phyloP scores from a whole-genome alignment of 1,139 yeast species.

The Eremothecium coryli region DNA sequence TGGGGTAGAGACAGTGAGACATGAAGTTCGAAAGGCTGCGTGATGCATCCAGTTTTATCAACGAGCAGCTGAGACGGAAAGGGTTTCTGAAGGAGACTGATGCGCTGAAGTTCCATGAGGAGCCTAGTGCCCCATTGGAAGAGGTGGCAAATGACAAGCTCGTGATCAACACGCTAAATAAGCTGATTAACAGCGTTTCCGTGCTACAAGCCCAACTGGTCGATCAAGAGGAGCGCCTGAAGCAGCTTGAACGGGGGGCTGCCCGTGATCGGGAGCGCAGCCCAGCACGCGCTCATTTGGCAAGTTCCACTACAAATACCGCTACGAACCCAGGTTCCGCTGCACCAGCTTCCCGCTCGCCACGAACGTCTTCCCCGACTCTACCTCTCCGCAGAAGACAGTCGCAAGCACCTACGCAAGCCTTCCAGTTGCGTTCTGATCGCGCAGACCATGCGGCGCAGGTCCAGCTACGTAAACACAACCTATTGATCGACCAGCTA shows the following conservation, averaged over 20 bases:
- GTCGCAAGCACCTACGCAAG: too few relatives aligned
- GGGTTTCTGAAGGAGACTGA: slow-evolving; percentile 12
- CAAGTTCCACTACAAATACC: too few relatives aligned
- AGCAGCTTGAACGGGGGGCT: background rate
- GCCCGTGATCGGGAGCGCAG: background rate
- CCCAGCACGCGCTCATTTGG: too few relatives aligned
- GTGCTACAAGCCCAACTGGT: slow-evolving; percentile 5
- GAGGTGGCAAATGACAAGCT: slow-evolving; percentile 8
- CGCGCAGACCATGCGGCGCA: slow-evolving; percentile 6
- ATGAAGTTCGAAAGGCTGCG: slow-evolving; percentile 11
- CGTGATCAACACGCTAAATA: slow-evolving; percentile 10
- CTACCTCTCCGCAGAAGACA: too few relatives aligned
- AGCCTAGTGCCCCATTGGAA: background rate
- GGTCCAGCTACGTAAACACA: slow-evolving; percentile 6
- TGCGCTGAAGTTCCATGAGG: slow-evolving; percentile 1
- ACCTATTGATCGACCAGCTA: slow-evolving; percentile 8
- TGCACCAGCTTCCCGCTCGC: too few relatives aligned
- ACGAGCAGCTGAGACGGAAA: slow-evolving; percentile 13
- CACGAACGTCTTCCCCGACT: too few relatives aligned
- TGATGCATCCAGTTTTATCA: slow-evolving; percentile 16
- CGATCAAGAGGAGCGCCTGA: slow-evolving; percentile 4
- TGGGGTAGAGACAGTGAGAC: too few relatives aligned
- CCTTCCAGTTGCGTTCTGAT: slow-evolving; percentile 3
- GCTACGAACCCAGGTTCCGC: too few relatives aligned
- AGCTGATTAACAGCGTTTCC: slow-evolving; percentile 8